These are phyloP conservation scores for Dactylella cylindrospora DNA, from an alignment of 2,329 filamentous ascomycete genomes.

Conservation along the genomic window DNA sequence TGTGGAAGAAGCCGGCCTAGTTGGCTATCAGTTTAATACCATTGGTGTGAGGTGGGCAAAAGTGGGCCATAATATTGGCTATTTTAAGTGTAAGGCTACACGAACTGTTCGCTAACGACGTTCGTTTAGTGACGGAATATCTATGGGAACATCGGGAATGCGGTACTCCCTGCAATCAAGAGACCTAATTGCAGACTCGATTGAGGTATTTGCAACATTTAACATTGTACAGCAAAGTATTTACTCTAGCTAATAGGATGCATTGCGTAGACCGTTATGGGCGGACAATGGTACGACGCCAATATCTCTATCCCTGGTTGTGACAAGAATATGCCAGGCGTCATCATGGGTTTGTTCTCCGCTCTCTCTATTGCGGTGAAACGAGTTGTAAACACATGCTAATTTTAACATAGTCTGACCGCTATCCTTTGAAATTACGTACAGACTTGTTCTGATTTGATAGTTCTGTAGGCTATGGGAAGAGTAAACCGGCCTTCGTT, in stretches of 20 bases:
- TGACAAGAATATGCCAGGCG: slow-evolving; percentile 99
- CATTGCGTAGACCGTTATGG: slow-evolving; percentile 75
- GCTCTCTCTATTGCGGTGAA: not conserved
- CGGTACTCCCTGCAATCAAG: slow-evolving; percentile 89
- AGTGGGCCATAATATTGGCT: slow-evolving; percentile 1
- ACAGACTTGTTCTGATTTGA: slow-evolving; percentile 55
- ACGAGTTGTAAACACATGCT: not conserved
- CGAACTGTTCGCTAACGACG: slow-evolving; percentile 11
- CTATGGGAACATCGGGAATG: slow-evolving; percentile 98
- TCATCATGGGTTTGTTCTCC: slow-evolving; percentile 62
- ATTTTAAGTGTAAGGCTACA: slow-evolving; percentile 8
- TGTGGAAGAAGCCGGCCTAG: slow-evolving; percentile 72
- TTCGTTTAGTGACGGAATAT: slow-evolving; percentile 71
- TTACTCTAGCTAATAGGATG: slow-evolving; percentile 14
- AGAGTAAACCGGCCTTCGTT: slow-evolving; percentile 89
- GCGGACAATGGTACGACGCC: slow-evolving; percentile 96
- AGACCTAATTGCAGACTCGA: slow-evolving; percentile 95
- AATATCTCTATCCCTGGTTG: slow-evolving; percentile 96
- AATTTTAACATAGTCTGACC: slow-evolving; percentile 33
- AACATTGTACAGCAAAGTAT: slow-evolving; percentile 10
- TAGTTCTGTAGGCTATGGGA: slow-evolving; percentile 69
- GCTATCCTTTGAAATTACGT: slow-evolving; percentile 3
- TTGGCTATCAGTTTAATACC: slow-evolving; percentile 98
- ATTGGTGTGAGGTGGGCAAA: slow-evolving; percentile 73
- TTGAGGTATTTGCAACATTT: slow-evolving; percentile 60